These are phyloP conservation scores for Ulvella scutata DNA, from an alignment of 139 green algal genomes.

Conservation along the genomic window DNA sequence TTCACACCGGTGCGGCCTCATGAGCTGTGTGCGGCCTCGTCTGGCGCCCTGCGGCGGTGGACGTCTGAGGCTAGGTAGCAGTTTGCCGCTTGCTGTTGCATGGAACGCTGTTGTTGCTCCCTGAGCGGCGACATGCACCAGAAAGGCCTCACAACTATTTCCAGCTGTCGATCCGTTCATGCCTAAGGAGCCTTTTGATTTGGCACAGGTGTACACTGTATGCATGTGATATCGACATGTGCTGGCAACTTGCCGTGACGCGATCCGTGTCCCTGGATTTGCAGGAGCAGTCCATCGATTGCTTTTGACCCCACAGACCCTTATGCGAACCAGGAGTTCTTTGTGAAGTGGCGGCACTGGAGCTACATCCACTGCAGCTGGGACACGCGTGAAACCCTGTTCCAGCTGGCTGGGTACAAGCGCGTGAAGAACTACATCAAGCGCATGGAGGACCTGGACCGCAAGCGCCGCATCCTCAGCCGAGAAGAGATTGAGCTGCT, in stretches of 20 bases:
- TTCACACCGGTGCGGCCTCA: slow-evolving; percentile 28
- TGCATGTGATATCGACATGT: too few relatives aligned
- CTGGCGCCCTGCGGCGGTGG: too few relatives aligned
- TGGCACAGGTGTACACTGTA: too few relatives aligned
- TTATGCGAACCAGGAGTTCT: slow-evolving; percentile 60
- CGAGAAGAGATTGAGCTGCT: slow-evolving; percentile 71
- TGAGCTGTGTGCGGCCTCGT: too few relatives aligned
- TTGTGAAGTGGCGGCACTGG: slow-evolving; percentile 78
- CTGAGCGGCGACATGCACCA: background rate
- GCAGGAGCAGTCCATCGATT: slow-evolving; percentile 23
- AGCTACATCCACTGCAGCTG: slow-evolving; percentile 79
- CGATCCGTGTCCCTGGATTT: too few relatives aligned
- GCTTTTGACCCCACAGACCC: slow-evolving; percentile 18
- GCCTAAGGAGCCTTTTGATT: background rate
- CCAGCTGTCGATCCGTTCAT: background rate
- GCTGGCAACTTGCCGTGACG: too few relatives aligned
- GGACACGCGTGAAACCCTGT: slow-evolving; percentile 43
- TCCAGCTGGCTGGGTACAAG: slow-evolving; percentile 67
- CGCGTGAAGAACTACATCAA: slow-evolving; percentile 85
- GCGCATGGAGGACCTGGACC: slow-evolving; percentile 34
- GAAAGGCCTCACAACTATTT: background rate
- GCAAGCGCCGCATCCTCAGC: slow-evolving; percentile 17
- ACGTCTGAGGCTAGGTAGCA: too few relatives aligned
- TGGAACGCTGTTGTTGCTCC: background rate
- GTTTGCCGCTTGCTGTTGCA: too few relatives aligned